These are phyloP conservation scores for Paraconiothyrium sp. DNA, from an alignment of 2,329 filamentous ascomycete species.

Conservation along the genomic window DNA sequence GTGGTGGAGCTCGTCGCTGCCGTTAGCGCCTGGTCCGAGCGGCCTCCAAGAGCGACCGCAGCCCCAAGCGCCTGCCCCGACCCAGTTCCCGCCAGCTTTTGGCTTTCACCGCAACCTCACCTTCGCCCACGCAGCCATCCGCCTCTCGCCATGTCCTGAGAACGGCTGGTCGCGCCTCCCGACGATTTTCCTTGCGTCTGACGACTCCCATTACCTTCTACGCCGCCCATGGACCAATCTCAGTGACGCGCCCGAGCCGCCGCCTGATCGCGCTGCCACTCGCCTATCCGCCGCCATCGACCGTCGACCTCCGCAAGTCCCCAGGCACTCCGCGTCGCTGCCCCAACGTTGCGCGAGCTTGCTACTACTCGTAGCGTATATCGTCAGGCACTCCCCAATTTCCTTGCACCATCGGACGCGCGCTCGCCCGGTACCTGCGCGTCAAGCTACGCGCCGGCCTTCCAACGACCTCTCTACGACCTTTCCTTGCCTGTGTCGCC, in stretches of 20 bases:
- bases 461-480: slow-evolving; percentile 25
- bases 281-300: slow-evolving; percentile 1
- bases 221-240: slow-evolving; percentile 12
- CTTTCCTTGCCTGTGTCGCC: slow-evolving; percentile 31
- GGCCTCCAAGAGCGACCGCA: slow-evolving; percentile 4
- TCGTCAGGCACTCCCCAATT: slow-evolving; percentile 21
- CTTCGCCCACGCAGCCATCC: slow-evolving; percentile 9
- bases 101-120: slow-evolving; percentile 9
- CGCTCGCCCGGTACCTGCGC: slow-evolving; percentile 8
- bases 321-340: slow-evolving; percentile 12
- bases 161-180: slow-evolving; percentile 10
- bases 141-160: slow-evolving; percentile 12
- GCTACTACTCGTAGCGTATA: slow-evolving; percentile 9
- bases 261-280: slow-evolving; percentile 11
- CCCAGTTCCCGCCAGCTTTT: slow-evolving; percentile 11
- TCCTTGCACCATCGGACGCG: slow-evolving; percentile 16
- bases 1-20: slow-evolving; percentile 2
- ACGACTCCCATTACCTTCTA: slow-evolving; percentile 7
- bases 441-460: slow-evolving; percentile 32
- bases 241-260: slow-evolving; percentile 16
- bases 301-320: slow-evolving; percentile 11
- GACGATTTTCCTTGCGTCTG: slow-evolving; percentile 13
- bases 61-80: slow-evolving; percentile 3
- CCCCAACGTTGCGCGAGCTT: slow-evolving; percentile 24
- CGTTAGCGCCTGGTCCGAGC: slow-evolving; percentile 3